These are phyloP conservation scores for Syzygium jambos DNA, from an alignment of 345 rosid species.

Conservation along the genomic window DNA sequence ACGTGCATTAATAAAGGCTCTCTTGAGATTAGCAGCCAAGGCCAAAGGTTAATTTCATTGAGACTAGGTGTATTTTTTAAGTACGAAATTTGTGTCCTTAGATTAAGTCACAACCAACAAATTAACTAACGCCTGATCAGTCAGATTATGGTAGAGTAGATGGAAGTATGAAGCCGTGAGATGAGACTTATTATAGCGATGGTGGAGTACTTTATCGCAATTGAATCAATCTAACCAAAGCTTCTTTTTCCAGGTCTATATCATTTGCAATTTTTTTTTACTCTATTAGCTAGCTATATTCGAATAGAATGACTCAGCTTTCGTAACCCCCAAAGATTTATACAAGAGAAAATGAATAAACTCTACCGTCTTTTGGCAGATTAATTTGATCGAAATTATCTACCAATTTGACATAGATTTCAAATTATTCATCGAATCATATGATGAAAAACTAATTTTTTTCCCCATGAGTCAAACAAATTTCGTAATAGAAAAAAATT, in stretches of 20 bases:
- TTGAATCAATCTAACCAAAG: background rate
- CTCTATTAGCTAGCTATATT: too few species aligned
- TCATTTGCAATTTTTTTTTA: too few species aligned
- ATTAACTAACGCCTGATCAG: background rate
- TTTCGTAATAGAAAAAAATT: too few species aligned
- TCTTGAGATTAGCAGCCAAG: background rate
- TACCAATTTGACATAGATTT: background rate
- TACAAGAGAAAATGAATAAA: too few species aligned
- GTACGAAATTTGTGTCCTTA: background rate
- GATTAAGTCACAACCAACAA: background rate
- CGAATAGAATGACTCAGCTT: too few species aligned
- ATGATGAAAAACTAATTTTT: background rate
- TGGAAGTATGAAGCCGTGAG: background rate
- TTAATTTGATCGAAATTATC: too few species aligned
- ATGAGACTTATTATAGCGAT: background rate
- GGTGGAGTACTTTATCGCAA: too few species aligned
- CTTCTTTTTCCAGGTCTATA: too few species aligned
- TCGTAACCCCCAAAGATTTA: too few species aligned
- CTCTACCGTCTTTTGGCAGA: too few species aligned
- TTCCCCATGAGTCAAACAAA: background rate
- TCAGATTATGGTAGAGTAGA: background rate
- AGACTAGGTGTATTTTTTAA: background rate
- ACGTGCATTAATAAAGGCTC: background rate
- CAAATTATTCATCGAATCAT: background rate
- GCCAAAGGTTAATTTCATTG: background rate